Percentiles rank a stretch among this genome's conserved stretches.
These are phyloP conservation scores for Choanephora cucurbitarum DNA, from an alignment of 371 early-diverging fungal genomes.

Conservation along the genomic window DNA sequence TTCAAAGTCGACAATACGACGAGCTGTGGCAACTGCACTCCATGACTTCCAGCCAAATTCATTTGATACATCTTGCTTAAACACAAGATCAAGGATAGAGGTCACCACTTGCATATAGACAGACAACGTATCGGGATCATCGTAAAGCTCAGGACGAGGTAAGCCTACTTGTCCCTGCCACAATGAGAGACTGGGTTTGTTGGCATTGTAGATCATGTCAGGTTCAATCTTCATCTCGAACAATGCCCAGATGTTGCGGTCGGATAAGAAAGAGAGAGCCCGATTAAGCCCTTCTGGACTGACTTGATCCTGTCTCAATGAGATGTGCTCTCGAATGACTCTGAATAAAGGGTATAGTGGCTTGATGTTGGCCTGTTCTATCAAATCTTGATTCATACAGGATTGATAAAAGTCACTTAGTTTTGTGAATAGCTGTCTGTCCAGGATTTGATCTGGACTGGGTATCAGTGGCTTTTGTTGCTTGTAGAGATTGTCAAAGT, in stretches of 20 bases:
- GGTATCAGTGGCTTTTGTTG: conserved; percentile 20
- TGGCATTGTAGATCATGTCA: background rate
- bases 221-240: conserved; percentile 33
- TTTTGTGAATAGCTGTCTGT: conserved; percentile 45
- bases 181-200: conserved; percentile 24
- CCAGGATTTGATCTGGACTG: conserved; percentile 39
- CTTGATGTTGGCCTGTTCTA: conserved; percentile 26
- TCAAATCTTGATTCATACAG: conserved; percentile 54
- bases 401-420: conserved; percentile 47
- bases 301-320: background rate
- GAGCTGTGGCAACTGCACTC: conserved; percentile 39
- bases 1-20: conserved; percentile 52
- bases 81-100: conserved; percentile 26
- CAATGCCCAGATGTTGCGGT: conserved; percentile 29
- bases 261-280: conserved; percentile 17
- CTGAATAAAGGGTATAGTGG: conserved; percentile 45
- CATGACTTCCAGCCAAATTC: conserved; percentile 35
- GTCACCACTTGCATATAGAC: conserved; percentile 30
- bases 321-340: conserved; percentile 22
- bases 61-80: conserved; percentile 23
- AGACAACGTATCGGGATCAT: conserved; percentile 27
- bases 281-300: conserved; percentile 13
- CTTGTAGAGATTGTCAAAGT: conserved; percentile 3
- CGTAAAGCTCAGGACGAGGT: conserved; percentile 53
- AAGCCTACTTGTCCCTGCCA: conserved; percentile 42